phyloP scores from a whole-genome alignment of 805 yeast genomes.

The Metschnikowia anglica region DNA sequence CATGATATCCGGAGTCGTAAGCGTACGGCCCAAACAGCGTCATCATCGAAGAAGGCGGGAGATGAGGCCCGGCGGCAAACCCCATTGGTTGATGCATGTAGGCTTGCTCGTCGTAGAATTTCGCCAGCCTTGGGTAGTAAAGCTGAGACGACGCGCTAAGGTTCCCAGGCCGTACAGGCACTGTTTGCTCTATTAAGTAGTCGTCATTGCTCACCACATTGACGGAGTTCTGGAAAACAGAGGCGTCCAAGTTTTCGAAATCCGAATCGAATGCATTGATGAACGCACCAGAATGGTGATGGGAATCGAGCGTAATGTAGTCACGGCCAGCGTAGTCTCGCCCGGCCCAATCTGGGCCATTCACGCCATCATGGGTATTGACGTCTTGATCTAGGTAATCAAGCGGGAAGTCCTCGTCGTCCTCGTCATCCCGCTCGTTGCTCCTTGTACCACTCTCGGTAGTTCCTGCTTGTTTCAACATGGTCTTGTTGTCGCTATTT shows the following conservation, averaged over 20 bases:
- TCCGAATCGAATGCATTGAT: conserved; percentile 23
- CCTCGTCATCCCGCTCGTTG: conserved; percentile 23
- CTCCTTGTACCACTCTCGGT: conserved; percentile 12
- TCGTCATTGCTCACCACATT: conserved; percentile 45
- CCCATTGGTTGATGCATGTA: conserved; percentile 10
- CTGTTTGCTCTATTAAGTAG: conserved; percentile 51
- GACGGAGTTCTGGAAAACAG: conserved; percentile 22
- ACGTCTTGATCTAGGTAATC: conserved; percentile 57
- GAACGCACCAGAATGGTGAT: conserved; percentile 16
- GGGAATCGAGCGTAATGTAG: conserved; percentile 27
- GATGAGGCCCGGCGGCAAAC: conserved; percentile 7
- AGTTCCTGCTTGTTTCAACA: not conserved
- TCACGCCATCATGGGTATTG: not conserved
- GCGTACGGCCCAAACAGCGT: conserved; percentile 12
- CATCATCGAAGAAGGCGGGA: conserved; percentile 11
- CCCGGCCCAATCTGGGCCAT: conserved; percentile 10
- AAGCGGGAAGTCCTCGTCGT: conserved; percentile 69
- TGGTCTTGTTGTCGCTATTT: not conserved
- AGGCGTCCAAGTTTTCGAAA: conserved; percentile 21
- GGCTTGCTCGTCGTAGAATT: conserved; percentile 14
- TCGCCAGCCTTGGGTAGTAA: conserved; percentile 21
- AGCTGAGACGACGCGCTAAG: conserved; percentile 26
- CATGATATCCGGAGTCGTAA: conserved; percentile 7
- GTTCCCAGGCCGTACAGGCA: conserved; percentile 33
- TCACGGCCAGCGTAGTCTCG: conserved; percentile 21